A percentile compares a stretch with the other conserved stretches of the same genome.
Conservation (phyloP, 1,284 basidiomycete genomes). For the Trametes polyzona region DNA sequence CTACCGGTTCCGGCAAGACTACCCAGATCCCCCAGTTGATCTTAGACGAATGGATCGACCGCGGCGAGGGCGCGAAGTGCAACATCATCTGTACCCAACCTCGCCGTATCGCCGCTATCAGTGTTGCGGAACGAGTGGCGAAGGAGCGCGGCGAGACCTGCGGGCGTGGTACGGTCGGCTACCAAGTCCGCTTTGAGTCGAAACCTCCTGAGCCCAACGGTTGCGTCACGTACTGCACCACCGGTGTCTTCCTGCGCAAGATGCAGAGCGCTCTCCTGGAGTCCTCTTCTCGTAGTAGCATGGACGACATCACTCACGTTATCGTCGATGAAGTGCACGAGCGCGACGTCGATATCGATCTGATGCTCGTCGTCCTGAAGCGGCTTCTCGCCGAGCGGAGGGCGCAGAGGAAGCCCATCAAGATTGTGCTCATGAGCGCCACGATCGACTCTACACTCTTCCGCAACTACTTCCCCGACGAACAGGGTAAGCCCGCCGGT, state of each 20-base stretch:
- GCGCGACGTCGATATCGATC: constrained; percentile 93
- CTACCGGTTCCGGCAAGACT: constrained; percentile 96
- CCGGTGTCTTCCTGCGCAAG: constrained; percentile 88
- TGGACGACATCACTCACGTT: constrained; percentile 90
- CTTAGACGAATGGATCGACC: constrained; percentile 83
- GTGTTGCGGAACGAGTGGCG: constrained; percentile 91
- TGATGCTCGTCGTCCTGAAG: constrained; percentile 91
- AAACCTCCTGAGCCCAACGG: constrained; percentile 85
- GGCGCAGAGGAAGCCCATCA: constrained; percentile 76
- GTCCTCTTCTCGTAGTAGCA: constrained; percentile 42
- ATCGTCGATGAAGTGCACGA: constrained; percentile 98
- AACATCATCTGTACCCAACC: constrained; percentile 97
- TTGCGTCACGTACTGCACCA: constrained; percentile 92
- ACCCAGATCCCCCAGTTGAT: constrained; percentile 95
- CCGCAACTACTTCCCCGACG: constrained; percentile 83
- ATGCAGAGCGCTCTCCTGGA: constrained; percentile 80
- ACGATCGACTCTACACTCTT: constrained; percentile 93
- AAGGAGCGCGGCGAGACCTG: constrained; percentile 84
- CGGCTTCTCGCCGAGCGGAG: constrained; percentile 81
- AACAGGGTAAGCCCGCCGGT: constrained; percentile 64
- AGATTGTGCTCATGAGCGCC: constrained; percentile 94
- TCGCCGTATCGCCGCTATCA: constrained; percentile 90
- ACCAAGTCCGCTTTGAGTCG: constrained; percentile 92
- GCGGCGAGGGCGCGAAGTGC: constrained; percentile 81
- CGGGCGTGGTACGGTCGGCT: constrained; percentile 80